Conservation (phyloP, 2,329 filamentous ascomycete species). For the Exophiala aquamarina region DNA sequence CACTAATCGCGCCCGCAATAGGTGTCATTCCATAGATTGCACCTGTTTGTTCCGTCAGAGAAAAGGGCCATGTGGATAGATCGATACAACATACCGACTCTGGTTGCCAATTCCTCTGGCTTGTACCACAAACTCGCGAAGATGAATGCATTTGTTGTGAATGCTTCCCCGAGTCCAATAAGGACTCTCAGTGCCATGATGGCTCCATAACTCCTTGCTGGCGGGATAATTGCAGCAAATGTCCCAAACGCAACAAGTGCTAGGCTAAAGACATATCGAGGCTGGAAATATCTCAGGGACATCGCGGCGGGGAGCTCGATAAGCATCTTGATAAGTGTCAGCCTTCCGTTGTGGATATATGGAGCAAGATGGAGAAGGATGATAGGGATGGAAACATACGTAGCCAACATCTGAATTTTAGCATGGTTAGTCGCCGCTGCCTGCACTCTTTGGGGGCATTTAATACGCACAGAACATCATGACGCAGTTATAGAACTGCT, state of each 20-base stretch:
- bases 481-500: slow-evolving; percentile 15
- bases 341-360: too few relatives aligned
- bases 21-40: neutral
- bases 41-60: too few relatives aligned
- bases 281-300: slow-evolving; percentile 4
- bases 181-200: slow-evolving; percentile 9
- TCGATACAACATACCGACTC: slow-evolving; percentile 1
- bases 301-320: slow-evolving; percentile 11
- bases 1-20: neutral
- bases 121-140: slow-evolving; percentile 8
- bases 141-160: slow-evolving; percentile 6
- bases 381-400: too few relatives aligned
- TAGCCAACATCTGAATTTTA: too few relatives aligned
- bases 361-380: too few relatives aligned
- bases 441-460: too few relatives aligned
- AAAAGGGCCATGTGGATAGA: neutral
- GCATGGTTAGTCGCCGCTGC: too few relatives aligned
- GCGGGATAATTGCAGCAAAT: slow-evolving; percentile 5
- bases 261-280: slow-evolving; percentile 5
- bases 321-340: slow-evolving; percentile 2
- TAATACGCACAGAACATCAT: slow-evolving; percentile 14
- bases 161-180: slow-evolving; percentile 10
- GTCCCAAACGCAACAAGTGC: slow-evolving; percentile 10
- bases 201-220: slow-evolving; percentile 5
- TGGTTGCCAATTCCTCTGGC: slow-evolving; percentile 4